Base-by-base conservation (phyloP, 139 green algal species). In the Picochlorum costavermella region DNA sequence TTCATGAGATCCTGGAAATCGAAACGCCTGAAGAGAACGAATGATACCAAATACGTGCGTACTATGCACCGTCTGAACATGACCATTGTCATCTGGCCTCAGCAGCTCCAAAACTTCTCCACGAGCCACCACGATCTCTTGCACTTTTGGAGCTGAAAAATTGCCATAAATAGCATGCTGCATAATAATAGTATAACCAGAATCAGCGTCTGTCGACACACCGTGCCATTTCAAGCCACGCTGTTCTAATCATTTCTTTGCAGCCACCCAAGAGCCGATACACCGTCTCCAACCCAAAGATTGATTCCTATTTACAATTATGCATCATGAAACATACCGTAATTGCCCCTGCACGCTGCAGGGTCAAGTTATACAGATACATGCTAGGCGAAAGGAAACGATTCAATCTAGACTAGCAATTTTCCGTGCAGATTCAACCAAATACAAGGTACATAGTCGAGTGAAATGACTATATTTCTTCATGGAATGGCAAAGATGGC, bases 61-160 rank as follows among this genome's bases (percentile, higher is more conserved):
- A 50, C 56, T 71, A 50, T 49, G 64, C 33, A 84, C 66, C 9
- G 70, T 74, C 69, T 84, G 79, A 72, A 95, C 66, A 37, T 81
- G 88, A n/a, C 91, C 90, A 23, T 72, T 76, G 11, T 96, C 89
- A 60, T 96, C 93, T 1, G 92, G 93, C 2, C 94, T 76, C 9
- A 99, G 79, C 37, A 99, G 84, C 79, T 99, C 94, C 65, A 99
- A 79, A n/a, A 91, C 67, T 60, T 91, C 90, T 49, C 89, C 91
- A 0, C 88, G 72, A 3, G 83, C 86, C 11, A 96, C 90, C 14
- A 96, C 84, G 3, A 99, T 82, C 81, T 99, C 94, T 57, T 98
- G 90, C 29, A 84, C 84, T 72, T 98, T 97, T 23, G 87, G 81
- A 6, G 81, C 90, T 6, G 82, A 92, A 69, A 99, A 99, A 75